Evolutionary conservation across 1,284 basidiomycete genomes (phyloP), one percentile per base, ranked within the genome.

Genomic region (Gomphus sp.): DNA sequence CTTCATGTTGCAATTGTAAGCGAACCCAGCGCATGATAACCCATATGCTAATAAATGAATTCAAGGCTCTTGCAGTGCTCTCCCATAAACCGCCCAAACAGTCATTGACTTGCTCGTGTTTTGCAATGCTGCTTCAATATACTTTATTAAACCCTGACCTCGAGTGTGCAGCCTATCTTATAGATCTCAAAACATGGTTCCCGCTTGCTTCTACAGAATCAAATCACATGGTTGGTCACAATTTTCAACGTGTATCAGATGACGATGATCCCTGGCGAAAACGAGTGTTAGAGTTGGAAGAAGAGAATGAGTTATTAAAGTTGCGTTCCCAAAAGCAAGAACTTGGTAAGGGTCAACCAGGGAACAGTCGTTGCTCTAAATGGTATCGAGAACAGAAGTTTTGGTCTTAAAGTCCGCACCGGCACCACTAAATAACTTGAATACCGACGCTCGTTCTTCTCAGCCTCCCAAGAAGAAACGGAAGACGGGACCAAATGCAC

Each of bases 221-320:
- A 33, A n/a, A 37, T 11, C 45, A 37, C 6, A 6, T n/a, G 11
- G 33, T 31, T 36, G 14, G 52, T 31, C 36, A 28, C 22, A 41
- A 31, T 33, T 11, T 3, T 31, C 39, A 16, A 14, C 54, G 41
- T 28, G 25, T 31, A 16, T 28, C 22, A 25, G 31, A 28, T n/a
- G 58, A 48, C 12, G 33, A 36, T 8, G 34, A 54, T 31, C 41
- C 37, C 11, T 59, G 58, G 58, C 18, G 58, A 31, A 55, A 34
- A 39, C 25, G 52, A 43, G 58, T 52, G 12, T n/a, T 59, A 41
- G 45, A 28, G 22, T 33, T 59, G 12, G 58, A 59, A 49, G 18
- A 55, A 28, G 58, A 59, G n/a, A 59, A 59, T 11, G 58, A 59
- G 16, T 12, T 12, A 37, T 55, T 59, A 52, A 59, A 50, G 25